Evolutionary conservation across 1,139 yeast genomes (phyloP), one percentile per base, ranked within the genome.

Genomic region (Meyerozyma guilliermondii): DNA sequence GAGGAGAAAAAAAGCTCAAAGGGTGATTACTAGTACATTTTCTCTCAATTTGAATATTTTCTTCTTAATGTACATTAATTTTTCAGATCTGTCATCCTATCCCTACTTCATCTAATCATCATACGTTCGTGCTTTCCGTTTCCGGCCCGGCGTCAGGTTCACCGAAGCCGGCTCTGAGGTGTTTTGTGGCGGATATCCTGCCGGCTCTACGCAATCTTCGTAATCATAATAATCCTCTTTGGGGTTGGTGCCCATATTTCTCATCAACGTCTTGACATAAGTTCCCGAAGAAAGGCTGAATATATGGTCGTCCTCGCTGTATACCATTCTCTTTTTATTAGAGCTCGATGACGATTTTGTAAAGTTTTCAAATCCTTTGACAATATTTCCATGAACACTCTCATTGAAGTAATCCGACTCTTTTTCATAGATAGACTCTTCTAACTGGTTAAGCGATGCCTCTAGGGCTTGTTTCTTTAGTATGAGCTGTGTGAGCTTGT

Each of bases 311-410:
- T 84, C 87, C 49, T 88, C 95, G 0, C 81, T 78, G 58, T 83
- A 80, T 7, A 72, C 71, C 14, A 78, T 67, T 51, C 80, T 74
- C 54, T 78, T 75, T 60, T 77, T 78, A 54, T 70, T 73, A 42
- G 73, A 70, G 41, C 66, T 66, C 24, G 36, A 33, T 11, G 36
- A 33, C 13, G 66, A 60, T 56, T 86, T 87, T 42, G 83, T 72
- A 58, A 87, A 86, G 53, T 81, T 84, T 45, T 91, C 97, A 57
- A 89, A 91, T 0, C 98, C 98, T 51, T 84, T 84, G 28, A 89
- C 86, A 28, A 92, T 83, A 58, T 88, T 88, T 0, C 96, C 96
- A 44, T 80, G 78, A 8, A 74, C 65, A 51, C 72, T 62, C 45
- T 85, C 91, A 41, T 83, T 79, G 43, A 92, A 78, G 58, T 92